These are phyloP conservation scores for Wakefieldia striispora DNA, from an alignment of 768 basidiomycete species.

Conservation along the genomic window DNA sequence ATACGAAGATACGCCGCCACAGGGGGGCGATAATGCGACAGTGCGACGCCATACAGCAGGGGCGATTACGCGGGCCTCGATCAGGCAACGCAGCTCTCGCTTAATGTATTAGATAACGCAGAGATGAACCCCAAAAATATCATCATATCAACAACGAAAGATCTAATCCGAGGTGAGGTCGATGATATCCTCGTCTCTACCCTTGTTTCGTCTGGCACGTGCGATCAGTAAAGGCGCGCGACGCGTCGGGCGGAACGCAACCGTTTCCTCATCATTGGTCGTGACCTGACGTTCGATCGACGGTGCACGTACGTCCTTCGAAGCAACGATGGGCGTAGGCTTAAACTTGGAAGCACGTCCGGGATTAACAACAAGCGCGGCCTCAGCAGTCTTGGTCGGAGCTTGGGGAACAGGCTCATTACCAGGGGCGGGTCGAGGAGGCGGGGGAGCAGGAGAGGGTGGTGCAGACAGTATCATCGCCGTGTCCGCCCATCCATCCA, in stretches of 20 bases:
- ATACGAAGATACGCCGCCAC: too few relatives aligned
- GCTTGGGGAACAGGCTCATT: neutral
- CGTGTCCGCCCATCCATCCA: conserved; percentile 15
- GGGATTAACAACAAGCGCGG: neutral
- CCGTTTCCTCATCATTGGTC: neutral
- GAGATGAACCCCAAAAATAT: too few relatives aligned
- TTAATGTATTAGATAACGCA: too few relatives aligned
- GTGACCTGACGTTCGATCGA: neutral
- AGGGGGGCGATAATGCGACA: too few relatives aligned
- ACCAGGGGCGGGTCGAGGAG: neutral
- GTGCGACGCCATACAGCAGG: too few relatives aligned
- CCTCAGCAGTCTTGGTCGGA: neutral
- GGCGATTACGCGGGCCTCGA: too few relatives aligned
- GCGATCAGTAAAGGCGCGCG: conserved; percentile 23
- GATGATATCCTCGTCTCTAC: conserved; percentile 32
- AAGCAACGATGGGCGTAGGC: neutral
- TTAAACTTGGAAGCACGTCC: conserved; percentile 19
- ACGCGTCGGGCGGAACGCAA: neutral
- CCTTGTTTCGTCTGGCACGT: conserved; percentile 14
- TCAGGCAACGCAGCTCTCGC: too few relatives aligned
- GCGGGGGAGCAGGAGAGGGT: conserved; percentile 10
- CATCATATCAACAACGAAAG: too few relatives aligned
- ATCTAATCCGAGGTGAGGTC: conserved; percentile 38
- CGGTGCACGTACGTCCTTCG: neutral
- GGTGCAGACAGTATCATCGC: conserved; percentile 28